Evolutionary conservation across 2,329 filamentous ascomycete genomes (phyloP).

Genomic region (Verruconis gallopava): DNA sequence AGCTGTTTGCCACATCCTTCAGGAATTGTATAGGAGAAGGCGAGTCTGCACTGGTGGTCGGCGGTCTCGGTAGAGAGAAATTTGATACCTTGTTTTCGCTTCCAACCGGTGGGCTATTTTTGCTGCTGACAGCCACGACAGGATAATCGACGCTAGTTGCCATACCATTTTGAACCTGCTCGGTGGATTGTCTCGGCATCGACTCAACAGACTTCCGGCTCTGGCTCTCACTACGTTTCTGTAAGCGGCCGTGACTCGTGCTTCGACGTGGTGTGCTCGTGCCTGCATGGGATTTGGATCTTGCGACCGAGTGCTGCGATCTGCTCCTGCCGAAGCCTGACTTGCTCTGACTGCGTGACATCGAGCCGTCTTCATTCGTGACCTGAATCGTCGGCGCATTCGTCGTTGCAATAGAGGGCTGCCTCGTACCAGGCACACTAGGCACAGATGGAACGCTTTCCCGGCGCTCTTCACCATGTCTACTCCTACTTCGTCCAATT

Average conservation of each 20-base stretch:
- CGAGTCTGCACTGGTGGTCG: not conserved
- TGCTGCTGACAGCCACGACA: not conserved
- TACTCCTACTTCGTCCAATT: conserved; percentile 8
- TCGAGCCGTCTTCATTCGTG: conserved; percentile 37
- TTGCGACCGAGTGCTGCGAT: conserved; percentile 2
- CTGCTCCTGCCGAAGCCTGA: not conserved
- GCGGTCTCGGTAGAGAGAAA: not conserved
- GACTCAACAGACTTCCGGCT: conserved; percentile 5
- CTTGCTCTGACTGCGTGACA: conserved; percentile 8
- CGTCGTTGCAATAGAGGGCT: conserved; percentile 18
- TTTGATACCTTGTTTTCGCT: not conserved
- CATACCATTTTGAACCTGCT: not conserved
- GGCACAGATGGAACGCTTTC: conserved; percentile 18
- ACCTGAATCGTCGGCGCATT: conserved; percentile 61
- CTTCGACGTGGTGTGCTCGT: not conserved
- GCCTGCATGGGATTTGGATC: conserved; percentile 5
- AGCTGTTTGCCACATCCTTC: not conserved
- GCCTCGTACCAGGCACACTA: conserved; percentile 12
- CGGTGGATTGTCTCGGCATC: not conserved
- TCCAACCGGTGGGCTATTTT: not conserved
- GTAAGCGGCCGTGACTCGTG: conserved; percentile 2
- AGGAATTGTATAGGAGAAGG: not conserved
- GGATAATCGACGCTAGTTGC: not conserved
- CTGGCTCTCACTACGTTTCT: conserved; percentile 8
- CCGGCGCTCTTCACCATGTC: conserved; percentile 40